A percentile compares a stretch with the other conserved stretches of the same genome.
Conservation (phyloP, 2,329 filamentous ascomycete genomes). For the Orbilia quercus region DNA sequence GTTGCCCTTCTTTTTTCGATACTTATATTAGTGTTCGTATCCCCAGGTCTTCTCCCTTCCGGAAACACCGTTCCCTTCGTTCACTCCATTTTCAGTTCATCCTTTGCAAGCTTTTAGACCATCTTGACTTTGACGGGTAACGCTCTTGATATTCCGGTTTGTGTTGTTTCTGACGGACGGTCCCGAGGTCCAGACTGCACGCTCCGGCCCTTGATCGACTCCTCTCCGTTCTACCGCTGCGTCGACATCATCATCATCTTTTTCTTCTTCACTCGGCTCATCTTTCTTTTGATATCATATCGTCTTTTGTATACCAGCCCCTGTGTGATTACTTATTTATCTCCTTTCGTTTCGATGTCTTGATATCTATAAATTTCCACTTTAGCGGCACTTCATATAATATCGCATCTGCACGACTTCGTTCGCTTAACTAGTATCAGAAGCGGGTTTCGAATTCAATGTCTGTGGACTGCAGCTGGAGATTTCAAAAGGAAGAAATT, state of each 20-base stretch:
- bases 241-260: too few relatives aligned
- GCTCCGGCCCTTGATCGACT: background rate
- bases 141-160: slow-evolving; percentile 17
- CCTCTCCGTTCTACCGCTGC: too few relatives aligned
- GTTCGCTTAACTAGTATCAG: slow-evolving; percentile 53
- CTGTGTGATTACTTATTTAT: background rate
- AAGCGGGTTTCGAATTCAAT: slow-evolving; percentile 16
- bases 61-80: slow-evolving; percentile 41
- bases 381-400: slow-evolving; percentile 11
- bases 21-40: slow-evolving; percentile 56
- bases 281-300: slow-evolving; percentile 19
- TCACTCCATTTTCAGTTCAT: slow-evolving; percentile 24
- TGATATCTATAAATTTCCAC: slow-evolving; percentile 21
- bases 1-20: slow-evolving; percentile 52
- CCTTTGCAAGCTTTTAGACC: slow-evolving; percentile 5
- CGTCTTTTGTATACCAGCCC: slow-evolving; percentile 6
- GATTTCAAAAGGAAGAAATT: background rate
- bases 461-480: slow-evolving; percentile 1
- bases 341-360: background rate
- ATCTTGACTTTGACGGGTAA: background rate
- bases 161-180: slow-evolving; percentile 25
- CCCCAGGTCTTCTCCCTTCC: slow-evolving; percentile 52
- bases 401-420: slow-evolving; percentile 42
- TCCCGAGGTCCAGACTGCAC: background rate
- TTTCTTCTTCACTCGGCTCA: background rate